These are phyloP conservation scores for Penicillium turbatum DNA, from an alignment of 495 filamentous ascomycete genomes.

Conservation along the genomic window DNA sequence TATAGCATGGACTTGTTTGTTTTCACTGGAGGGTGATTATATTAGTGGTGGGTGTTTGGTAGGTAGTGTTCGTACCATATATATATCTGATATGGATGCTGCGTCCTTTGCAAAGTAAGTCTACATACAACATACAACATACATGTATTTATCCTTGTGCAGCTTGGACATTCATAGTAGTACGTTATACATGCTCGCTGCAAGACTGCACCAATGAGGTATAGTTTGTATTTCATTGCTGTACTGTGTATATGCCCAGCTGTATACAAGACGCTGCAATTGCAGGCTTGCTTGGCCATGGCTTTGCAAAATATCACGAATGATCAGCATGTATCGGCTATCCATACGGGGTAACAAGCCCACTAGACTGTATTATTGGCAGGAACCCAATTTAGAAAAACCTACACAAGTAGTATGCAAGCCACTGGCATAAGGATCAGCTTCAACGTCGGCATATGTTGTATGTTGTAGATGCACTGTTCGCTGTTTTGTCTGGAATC, in stretches of 20 bases:
- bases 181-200: no score
- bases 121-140: no score
- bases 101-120: no score
- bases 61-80: no score
- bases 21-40: no score
- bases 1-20: neutral
- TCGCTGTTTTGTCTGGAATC: neutral
- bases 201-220: no score
- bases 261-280: neutral
- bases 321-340: slow-evolving; percentile 8
- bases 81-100: no score
- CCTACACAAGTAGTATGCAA: neutral
- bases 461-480: neutral
- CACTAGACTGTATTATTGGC: neutral
- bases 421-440: slow-evolving; percentile 1
- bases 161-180: no score
- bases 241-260: no score
- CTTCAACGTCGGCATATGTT: neutral
- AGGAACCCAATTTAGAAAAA: neutral
- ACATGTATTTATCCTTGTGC: no score
- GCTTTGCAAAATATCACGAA: slow-evolving; percentile 5
- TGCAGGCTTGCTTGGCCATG: neutral
- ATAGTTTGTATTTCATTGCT: no score
- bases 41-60: neutral
- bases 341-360: neutral